These are phyloP conservation scores for Boletus sp. DNA, from an alignment of 768 basidiomycete genomes.

Conservation along the genomic window DNA sequence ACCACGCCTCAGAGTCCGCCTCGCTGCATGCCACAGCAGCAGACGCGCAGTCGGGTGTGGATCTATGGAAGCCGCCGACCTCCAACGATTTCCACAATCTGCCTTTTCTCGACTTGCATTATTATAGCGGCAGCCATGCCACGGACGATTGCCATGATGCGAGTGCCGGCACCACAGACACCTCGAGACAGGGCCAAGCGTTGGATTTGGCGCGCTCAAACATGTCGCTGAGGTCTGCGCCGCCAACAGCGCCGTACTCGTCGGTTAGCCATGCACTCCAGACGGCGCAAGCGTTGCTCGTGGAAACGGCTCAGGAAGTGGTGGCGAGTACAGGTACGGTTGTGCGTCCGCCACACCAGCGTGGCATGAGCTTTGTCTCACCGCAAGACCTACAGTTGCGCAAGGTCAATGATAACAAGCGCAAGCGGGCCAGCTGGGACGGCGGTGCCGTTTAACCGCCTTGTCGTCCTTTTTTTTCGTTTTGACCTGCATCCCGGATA, in stretches of 20 bases:
- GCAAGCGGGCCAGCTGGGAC: conserved; percentile 60
- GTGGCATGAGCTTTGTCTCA: conserved; percentile 52
- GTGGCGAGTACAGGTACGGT: not conserved
- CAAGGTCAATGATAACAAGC: conserved; percentile 50
- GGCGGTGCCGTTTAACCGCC: conserved; percentile 35
- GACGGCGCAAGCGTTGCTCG: conserved; percentile 32
- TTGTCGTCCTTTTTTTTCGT: not conserved
- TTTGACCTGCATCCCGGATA: not conserved
- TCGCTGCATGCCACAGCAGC: conserved; percentile 20
- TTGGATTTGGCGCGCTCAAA: conserved; percentile 48
- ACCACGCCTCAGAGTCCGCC: conserved; percentile 22
- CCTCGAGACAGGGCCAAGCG: conserved; percentile 45
- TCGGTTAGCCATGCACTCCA: conserved; percentile 34
- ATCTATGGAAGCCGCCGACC: conserved; percentile 32
- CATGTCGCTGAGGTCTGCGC: conserved; percentile 30
- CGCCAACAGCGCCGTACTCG: conserved; percentile 23
- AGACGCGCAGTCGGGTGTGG: conserved; percentile 15
- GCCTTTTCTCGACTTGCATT: conserved; percentile 74
- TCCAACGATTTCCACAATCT: conserved; percentile 45
- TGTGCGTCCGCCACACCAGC: conserved; percentile 36
- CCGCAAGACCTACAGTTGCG: conserved; percentile 51
- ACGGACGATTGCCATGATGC: conserved; percentile 28
- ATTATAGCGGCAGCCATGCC: conserved; percentile 43
- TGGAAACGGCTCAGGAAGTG: conserved; percentile 16
- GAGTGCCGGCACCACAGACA: conserved; percentile 21